These are phyloP conservation scores for Suillus americanus DNA, from an alignment of 768 basidiomycete species.

Conservation along the genomic window DNA sequence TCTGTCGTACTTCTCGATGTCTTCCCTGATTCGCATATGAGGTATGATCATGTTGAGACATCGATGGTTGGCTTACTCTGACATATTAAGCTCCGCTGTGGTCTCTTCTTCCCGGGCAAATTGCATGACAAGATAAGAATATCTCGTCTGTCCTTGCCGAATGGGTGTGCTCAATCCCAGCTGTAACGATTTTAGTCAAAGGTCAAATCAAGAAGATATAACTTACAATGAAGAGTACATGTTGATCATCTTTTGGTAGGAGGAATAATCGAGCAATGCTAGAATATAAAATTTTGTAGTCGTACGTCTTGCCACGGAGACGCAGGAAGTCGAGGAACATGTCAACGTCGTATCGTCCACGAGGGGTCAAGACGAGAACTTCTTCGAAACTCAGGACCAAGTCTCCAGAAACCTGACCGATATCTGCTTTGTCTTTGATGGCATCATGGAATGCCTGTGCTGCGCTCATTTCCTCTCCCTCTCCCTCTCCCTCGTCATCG, in stretches of 20 bases:
- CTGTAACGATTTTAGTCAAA: slow-evolving; percentile 38
- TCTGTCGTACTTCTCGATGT: slow-evolving; percentile 74
- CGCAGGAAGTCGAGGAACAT: slow-evolving; percentile 96
- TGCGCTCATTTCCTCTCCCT: slow-evolving; percentile 81
- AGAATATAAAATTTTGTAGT: slow-evolving; percentile 93
- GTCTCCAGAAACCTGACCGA: slow-evolving; percentile 89
- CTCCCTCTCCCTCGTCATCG: slow-evolving; percentile 61
- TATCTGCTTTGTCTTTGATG: slow-evolving; percentile 94
- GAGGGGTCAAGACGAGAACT: slow-evolving; percentile 90
- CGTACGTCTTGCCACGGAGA: slow-evolving; percentile 97
- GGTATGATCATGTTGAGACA: not conserved
- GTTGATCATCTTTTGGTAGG: slow-evolving; percentile 94
- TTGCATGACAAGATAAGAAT: slow-evolving; percentile 98
- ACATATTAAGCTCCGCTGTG: slow-evolving; percentile 90
- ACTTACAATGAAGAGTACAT: slow-evolving; percentile 91
- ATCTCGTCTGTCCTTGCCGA: slow-evolving; percentile 95
- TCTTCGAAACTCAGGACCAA: slow-evolving; percentile 94
- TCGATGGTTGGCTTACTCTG: slow-evolving; percentile 60
- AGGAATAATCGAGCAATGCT: slow-evolving; percentile 89
- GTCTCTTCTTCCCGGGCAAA: slow-evolving; percentile 97
- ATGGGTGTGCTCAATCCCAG: slow-evolving; percentile 92
- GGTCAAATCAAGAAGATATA: not conserved
- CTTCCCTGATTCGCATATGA: slow-evolving; percentile 50
- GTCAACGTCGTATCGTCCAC: slow-evolving; percentile 97
- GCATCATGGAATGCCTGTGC: slow-evolving; percentile 96